Evolutionary conservation across 441 rosid species (phyloP).

Genomic region (Flueggea neowawraea): DNA sequence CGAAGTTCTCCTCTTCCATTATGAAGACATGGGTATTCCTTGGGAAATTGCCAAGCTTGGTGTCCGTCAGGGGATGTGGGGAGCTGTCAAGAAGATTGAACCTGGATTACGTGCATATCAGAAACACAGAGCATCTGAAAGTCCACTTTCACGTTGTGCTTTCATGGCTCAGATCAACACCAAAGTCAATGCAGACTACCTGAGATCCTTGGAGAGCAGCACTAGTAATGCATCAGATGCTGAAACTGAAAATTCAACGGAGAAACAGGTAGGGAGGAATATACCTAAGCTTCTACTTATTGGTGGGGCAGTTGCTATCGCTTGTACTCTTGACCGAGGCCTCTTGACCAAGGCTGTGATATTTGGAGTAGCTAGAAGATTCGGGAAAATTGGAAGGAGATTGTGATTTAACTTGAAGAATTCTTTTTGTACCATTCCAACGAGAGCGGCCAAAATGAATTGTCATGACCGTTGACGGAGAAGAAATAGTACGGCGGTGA

Average conservation of each 20-base stretch:
- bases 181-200: constrained; percentile 58
- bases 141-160: constrained; percentile 51
- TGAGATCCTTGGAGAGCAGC: constrained; percentile 40
- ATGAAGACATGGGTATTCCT: constrained; percentile 97
- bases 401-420: constrained; percentile 26
- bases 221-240: constrained; percentile 23
- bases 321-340: constrained; percentile 72
- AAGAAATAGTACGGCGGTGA: constrained; percentile 8
- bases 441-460: constrained; percentile 4
- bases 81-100: constrained; percentile 92
- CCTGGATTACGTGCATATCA: constrained; percentile 80
- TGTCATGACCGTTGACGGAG: neutral
- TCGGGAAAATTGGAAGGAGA: constrained; percentile 70
- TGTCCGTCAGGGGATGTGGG: constrained; percentile 97
- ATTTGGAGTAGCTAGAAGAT: constrained; percentile 78
- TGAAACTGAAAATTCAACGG: constrained; percentile 18
- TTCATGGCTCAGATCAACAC: constrained; percentile 83
- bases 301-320: constrained; percentile 78
- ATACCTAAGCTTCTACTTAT: constrained; percentile 62
- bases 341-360: constrained; percentile 75
- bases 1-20: constrained; percentile 87
- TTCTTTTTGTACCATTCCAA: neutral
- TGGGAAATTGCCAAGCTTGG: constrained; percentile 96
- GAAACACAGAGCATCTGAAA: constrained; percentile 54
- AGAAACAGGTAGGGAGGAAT: constrained; percentile 42